Conservation (phyloP, 2,329 filamentous ascomycete genomes). For the Aspergillus awamori region DNA sequence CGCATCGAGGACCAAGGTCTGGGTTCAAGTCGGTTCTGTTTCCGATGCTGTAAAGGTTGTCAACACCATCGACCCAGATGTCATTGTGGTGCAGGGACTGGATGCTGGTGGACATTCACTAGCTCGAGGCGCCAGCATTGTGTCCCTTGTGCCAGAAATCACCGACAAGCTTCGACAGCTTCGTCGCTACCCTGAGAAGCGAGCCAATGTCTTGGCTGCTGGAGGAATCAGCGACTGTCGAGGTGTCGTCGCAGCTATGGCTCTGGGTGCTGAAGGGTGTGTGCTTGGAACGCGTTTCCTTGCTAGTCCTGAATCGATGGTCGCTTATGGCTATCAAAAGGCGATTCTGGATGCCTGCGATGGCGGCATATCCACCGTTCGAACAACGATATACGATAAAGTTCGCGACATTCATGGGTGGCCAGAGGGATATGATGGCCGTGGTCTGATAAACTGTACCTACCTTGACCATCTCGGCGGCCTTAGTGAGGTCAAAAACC, state of each 20-base stretch:
- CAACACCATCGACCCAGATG: conserved; percentile 17
- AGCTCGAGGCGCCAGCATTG: conserved; percentile 12
- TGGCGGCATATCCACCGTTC: conserved; percentile 39
- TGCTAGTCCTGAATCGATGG: conserved; percentile 51
- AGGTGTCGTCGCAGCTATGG: conserved; percentile 50
- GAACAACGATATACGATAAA: conserved; percentile 21
- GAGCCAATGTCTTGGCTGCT: conserved; percentile 41
- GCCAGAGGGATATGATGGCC: conserved; percentile 19
- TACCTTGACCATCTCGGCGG: conserved; percentile 13
- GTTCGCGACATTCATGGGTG: conserved; percentile 17
- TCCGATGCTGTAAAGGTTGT: conserved; percentile 15
- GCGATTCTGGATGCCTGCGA: conserved; percentile 53
- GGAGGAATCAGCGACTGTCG: conserved; percentile 55
- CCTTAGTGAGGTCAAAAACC: neutral
- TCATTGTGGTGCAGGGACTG: conserved; percentile 20
- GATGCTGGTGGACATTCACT: conserved; percentile 23
- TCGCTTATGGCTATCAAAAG: conserved; percentile 51
- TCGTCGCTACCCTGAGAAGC: too few relatives aligned
- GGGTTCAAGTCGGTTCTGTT: conserved; percentile 19
- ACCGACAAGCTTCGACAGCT: conserved; percentile 31
- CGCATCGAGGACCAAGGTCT: conserved; percentile 13
- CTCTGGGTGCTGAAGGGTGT: conserved; percentile 55
- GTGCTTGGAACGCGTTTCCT: conserved; percentile 65
- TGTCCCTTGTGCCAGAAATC: conserved; percentile 16
- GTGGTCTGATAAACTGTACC: conserved; percentile 15